Evolutionary conservation across 139 green algal species (phyloP), one percentile per base, ranked within the genome.

Genomic region (Nannochloris sp.): DNA sequence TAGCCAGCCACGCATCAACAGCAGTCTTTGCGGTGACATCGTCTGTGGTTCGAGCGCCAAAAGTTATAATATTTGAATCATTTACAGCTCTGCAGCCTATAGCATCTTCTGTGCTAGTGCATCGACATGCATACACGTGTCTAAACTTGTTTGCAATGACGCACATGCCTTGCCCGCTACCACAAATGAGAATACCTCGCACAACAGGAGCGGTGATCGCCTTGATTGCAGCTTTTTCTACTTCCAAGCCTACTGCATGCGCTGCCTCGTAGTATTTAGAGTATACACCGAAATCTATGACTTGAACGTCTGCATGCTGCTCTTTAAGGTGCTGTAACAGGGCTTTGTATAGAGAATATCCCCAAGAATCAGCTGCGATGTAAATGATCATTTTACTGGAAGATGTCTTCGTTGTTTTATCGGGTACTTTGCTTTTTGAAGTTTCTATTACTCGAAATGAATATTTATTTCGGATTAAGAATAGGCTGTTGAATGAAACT

Each of bases 141-240:
- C 32, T 45, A n/a, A 9, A 67, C 60, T 67, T 67, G 35, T 67
- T 67, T n/a, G 60, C 60, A 3, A 67, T 25, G 9, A 67, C 58
- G 37, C 3, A 25, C 60, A 67, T 67, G 60, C 60, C 60, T 32
- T 54, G 34, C 6, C 60, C 60, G 37, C 37, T 56, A 47, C 60
- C 60, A 32, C 60, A 67, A 24, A 24, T 23, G 35, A 67, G 60
- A 8, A 67, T 8, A 9, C n/a, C 60, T 6, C 60, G 37, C 19
- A 23, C 19, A 33, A 46, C 60, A 3, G 6, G 6, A 19, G 7
- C 34, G 34, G 35, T 39, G 2, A 33, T 47, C 3, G 38, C 34
- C 10, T 31, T 33, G n/a, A n/a, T n/a, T 13, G 58, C 58, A 15
- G 58, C 58, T 19, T 19, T 19, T 32, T 67, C 37, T 39, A 64